A percentile compares a stretch with the other conserved stretches of the same genome.
Evolutionary conservation across 768 basidiomycete species (phyloP).

Genomic region (Rhizopogon salebrosus): DNA sequence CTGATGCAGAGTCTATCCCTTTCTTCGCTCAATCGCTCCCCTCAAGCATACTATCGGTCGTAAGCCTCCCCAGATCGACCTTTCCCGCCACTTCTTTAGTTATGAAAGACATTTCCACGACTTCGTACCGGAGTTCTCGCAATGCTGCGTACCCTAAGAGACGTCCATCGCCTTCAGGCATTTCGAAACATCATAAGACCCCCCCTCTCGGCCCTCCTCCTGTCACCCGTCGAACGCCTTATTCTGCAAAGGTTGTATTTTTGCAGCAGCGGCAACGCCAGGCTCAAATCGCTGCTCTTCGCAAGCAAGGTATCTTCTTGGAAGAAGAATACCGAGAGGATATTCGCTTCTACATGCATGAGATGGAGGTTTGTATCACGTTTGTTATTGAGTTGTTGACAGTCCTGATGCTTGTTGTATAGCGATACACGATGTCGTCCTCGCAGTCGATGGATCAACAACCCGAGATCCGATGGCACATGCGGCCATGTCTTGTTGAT

Average conservation of each 20-base stretch:
- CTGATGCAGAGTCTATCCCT: conserved; percentile 17
- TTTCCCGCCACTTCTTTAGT: conserved; percentile 25
- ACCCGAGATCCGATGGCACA: conserved; percentile 98
- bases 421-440: conserved; percentile 88
- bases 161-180: conserved; percentile 77
- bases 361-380: conserved; percentile 84
- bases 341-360: conserved; percentile 90
- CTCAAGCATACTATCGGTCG: conserved; percentile 39
- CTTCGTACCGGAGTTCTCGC: conserved; percentile 57
- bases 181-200: conserved; percentile 62
- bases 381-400: conserved; percentile 5
- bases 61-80: conserved; percentile 37
- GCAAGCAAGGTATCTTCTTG: conserved; percentile 69
- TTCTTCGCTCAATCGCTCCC: conserved; percentile 18
- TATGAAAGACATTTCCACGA: conserved; percentile 75
- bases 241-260: conserved; percentile 55
- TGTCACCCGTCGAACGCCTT: conserved; percentile 56
- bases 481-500: conserved; percentile 97
- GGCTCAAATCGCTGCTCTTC: conserved; percentile 61
- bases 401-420: background rate
- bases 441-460: conserved; percentile 98
- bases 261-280: conserved; percentile 65
- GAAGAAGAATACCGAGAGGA: conserved; percentile 97
- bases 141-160: conserved; percentile 76
- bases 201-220: conserved; percentile 43